Base-by-base conservation (phyloP, 1,284 basidiomycete species). In the Fistulinella cinereoalba region DNA sequence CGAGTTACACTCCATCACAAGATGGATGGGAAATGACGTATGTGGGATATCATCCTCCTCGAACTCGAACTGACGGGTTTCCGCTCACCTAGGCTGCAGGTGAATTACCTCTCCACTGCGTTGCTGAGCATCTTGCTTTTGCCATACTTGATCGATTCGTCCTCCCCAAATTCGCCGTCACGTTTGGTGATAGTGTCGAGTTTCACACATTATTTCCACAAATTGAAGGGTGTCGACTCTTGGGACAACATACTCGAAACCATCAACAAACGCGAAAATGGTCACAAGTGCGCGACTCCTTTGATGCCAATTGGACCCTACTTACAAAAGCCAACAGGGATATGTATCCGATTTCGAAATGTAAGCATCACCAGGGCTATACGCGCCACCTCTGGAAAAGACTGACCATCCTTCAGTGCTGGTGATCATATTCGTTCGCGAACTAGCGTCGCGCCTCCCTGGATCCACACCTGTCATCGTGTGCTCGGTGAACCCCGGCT, bases 311-410 rank as follows among this genome's bases (percentile, higher is more conserved):
- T 5, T 21, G n/a, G 4, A 12, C 13, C 5, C n/a, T n/a, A n/a
- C n/a, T n/a, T n/a, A n/a, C n/a, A n/a, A n/a, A n/a, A n/a, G n/a
- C n/a, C n/a, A n/a, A n/a, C n/a, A n/a, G n/a, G n/a, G n/a, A n/a
- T n/a, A n/a, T n/a, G n/a, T n/a, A n/a, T n/a, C n/a, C n/a, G n/a
- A 38, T 65, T 21, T 54, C 67, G 4, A 71, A 71, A 55, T 47
- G 67, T 69, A 45, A 40, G 61, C 45, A 43, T 15, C 7, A 13
- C 36, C n/a, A n/a, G n/a, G n/a, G n/a, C n/a, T n/a, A n/a, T n/a
- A n/a, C n/a, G n/a, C n/a, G n/a, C n/a, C n/a, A n/a, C n/a, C n/a
- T n/a, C n/a, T n/a, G n/a, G n/a, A n/a, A n/a, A n/a, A n/a, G n/a
- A n/a, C n/a, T n/a, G n/a, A n/a, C n/a, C n/a, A 7, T 16, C 25